Evolutionary conservation across 345 rosid species (phyloP).

Genomic region (Ceriops decandra): DNA sequence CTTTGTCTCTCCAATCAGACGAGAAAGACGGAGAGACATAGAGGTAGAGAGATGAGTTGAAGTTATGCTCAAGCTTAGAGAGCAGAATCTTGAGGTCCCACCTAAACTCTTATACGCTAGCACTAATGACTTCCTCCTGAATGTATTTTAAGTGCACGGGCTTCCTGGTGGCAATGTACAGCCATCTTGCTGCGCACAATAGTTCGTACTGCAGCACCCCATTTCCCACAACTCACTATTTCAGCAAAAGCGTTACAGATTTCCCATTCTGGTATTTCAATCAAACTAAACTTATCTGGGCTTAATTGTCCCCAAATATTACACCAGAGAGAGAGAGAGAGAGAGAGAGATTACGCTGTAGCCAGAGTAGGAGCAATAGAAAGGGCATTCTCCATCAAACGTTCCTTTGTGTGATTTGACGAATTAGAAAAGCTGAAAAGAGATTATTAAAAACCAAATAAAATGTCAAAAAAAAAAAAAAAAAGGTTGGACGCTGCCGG

Average conservation of each 20-base stretch:
- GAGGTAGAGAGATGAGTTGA: too few relatives aligned
- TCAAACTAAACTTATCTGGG: too few relatives aligned
- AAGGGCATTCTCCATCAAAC: constrained; percentile 91
- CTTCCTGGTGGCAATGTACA: constrained; percentile 56
- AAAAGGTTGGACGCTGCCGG: too few relatives aligned
- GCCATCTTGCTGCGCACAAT: constrained; percentile 92
- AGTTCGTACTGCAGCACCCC: constrained; percentile 62
- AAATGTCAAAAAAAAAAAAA: too few relatives aligned
- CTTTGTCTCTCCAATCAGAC: too few relatives aligned
- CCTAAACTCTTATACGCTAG: constrained; percentile 65
- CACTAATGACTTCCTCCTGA: constrained; percentile 52
- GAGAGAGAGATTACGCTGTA: constrained; percentile 48
- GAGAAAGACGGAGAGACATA: too few relatives aligned
- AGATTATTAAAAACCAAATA: neutral
- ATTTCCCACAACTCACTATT: neutral
- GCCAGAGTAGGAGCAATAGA: constrained; percentile 90
- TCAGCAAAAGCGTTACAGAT: too few relatives aligned
- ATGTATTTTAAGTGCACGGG: constrained; percentile 39
- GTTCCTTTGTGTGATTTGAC: constrained; percentile 66
- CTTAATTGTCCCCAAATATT: neutral
- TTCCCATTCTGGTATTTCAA: too few relatives aligned
- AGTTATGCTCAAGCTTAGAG: constrained; percentile 38
- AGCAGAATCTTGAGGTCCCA: constrained; percentile 95
- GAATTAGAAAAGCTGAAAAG: constrained; percentile 59
- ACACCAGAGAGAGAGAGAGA: constrained; percentile 3